Percentiles rank a stretch among this genome's conserved stretches.
These are phyloP conservation scores for Teratosphaeria gauchensis DNA, from an alignment of 2,329 filamentous ascomycete genomes.

Conservation along the genomic window DNA sequence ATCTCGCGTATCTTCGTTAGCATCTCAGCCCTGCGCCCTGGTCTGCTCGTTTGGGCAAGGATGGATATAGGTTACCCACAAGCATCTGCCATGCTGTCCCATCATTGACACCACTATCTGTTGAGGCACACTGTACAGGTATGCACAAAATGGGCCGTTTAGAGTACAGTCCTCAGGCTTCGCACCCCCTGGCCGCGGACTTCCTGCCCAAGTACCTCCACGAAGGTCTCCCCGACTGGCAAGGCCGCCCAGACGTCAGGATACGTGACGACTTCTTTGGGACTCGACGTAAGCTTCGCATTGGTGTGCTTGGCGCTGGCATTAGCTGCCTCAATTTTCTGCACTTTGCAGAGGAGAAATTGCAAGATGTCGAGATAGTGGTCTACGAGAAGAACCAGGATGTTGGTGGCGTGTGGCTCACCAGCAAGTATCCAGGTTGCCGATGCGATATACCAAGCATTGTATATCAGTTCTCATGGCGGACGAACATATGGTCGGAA, in stretches of 20 bases:
- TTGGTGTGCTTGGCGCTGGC: conserved; percentile 14
- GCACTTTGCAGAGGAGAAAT: conserved; percentile 9
- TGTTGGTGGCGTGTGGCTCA: conserved; percentile 27
- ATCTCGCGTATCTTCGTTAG: neutral
- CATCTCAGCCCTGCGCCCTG: neutral
- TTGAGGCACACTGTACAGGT: neutral
- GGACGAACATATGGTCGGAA: conserved; percentile 16
- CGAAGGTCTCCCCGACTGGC: conserved; percentile 1
- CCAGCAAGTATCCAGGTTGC: conserved; percentile 20
- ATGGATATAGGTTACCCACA: neutral
- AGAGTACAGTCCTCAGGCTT: neutral
- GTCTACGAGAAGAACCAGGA: conserved; percentile 24
- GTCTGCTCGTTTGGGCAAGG: neutral
- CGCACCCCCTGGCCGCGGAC: conserved; percentile 2
- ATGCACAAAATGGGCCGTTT: neutral
- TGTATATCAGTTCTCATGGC: conserved; percentile 27
- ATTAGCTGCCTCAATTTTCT: conserved; percentile 15
- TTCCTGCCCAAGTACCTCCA: conserved; percentile 5
- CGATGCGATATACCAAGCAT: conserved; percentile 25
- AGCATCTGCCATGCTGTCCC: neutral
- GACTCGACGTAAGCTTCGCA: conserved; percentile 10
- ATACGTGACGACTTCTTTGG: conserved; percentile 14
- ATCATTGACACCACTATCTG: neutral
- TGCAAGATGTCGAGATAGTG: conserved; percentile 13
- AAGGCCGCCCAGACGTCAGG: conserved; percentile 3